These are phyloP conservation scores for Croton setiger DNA, from an alignment of 441 rosid species.

Conservation along the genomic window DNA sequence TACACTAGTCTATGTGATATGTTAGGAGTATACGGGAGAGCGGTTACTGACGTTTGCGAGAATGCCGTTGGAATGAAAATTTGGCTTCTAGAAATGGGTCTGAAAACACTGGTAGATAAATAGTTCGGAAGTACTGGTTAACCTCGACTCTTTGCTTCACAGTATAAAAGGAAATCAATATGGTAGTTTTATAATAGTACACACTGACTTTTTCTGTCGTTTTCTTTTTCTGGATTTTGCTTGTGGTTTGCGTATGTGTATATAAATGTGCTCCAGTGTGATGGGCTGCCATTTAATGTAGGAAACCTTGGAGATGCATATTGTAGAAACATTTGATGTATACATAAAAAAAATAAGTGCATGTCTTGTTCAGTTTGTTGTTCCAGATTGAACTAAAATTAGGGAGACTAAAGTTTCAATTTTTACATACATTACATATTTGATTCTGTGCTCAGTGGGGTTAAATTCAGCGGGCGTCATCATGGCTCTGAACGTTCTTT, in stretches of 20 bases:
- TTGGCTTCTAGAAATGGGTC: conserved; percentile 1
- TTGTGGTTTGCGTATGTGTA: conserved; percentile 23
- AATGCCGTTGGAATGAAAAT: conserved; percentile 14
- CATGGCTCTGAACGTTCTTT: not conserved
- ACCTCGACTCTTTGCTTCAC: conserved; percentile 14
- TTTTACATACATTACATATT: too few species aligned
- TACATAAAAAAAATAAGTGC: conserved; percentile 17
- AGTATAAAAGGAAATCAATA: conserved; percentile 21
- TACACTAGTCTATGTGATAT: conserved; percentile 34
- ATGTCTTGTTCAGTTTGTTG: not conserved
- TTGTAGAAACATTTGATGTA: conserved; percentile 16
- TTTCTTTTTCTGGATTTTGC: conserved; percentile 25
- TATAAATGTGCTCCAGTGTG: conserved; percentile 26
- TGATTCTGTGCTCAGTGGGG: too few species aligned
- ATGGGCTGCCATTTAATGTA: conserved; percentile 14
- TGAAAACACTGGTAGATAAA: conserved; percentile 18
- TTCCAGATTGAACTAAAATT: not conserved
- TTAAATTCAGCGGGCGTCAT: too few species aligned
- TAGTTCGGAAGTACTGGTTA: conserved; percentile 23
- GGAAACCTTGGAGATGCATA: conserved; percentile 23
- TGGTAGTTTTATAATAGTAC: conserved; percentile 25
- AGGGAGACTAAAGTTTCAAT: too few species aligned
- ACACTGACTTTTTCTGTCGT: conserved; percentile 19
- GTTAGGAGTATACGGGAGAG: conserved; percentile 23
- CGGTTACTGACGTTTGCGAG: conserved; percentile 22